Percentiles rank a stretch among this genome's conserved stretches.
Conservation (phyloP, 2,329 filamentous ascomycete genomes). For the Clathrospora elynae region DNA sequence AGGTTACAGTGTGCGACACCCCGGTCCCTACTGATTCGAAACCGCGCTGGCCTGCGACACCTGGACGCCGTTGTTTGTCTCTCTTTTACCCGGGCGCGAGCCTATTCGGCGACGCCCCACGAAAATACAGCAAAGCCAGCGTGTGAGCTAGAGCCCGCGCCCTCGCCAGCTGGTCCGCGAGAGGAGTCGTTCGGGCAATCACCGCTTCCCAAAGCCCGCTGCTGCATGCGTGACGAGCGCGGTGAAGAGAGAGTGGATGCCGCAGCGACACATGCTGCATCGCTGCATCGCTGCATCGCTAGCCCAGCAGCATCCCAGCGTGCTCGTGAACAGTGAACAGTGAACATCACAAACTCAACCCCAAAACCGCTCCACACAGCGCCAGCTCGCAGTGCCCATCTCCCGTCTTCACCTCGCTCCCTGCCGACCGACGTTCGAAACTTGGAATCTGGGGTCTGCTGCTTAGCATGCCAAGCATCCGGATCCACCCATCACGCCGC, state of each 20-base stretch:
- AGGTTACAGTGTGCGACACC: constrained; percentile 41
- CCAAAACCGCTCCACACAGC: constrained; percentile 21
- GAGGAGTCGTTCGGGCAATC: constrained; percentile 21
- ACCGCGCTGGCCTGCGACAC: constrained; percentile 40
- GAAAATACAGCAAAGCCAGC: constrained; percentile 32
- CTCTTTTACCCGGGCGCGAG: constrained; percentile 41
- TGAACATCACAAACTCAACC: neutral
- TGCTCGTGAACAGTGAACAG: constrained; percentile 12
- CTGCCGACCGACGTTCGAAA: constrained; percentile 23
- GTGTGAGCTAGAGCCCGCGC: constrained; percentile 11
- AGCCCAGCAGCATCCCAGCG: constrained; percentile 29
- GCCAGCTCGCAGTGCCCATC: constrained; percentile 20
- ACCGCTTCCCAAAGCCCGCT: constrained; percentile 21
- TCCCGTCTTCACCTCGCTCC: constrained; percentile 26
- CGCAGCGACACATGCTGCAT: constrained; percentile 30
- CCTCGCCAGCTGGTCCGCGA: constrained; percentile 27
- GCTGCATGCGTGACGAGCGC: constrained; percentile 30
- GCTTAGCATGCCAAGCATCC: constrained; percentile 33
- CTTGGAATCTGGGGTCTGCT: constrained; percentile 30
- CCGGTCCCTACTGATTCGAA: constrained; percentile 37
- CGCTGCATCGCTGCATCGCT: no score
- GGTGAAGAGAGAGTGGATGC: constrained; percentile 24
- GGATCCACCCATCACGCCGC: constrained; percentile 34
- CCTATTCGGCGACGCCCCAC: constrained; percentile 40
- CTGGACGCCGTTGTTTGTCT: constrained; percentile 39